Base-by-base conservation (phyloP, 2,329 filamentous ascomycete genomes). In the Tolypocladium pustulatum region DNA sequence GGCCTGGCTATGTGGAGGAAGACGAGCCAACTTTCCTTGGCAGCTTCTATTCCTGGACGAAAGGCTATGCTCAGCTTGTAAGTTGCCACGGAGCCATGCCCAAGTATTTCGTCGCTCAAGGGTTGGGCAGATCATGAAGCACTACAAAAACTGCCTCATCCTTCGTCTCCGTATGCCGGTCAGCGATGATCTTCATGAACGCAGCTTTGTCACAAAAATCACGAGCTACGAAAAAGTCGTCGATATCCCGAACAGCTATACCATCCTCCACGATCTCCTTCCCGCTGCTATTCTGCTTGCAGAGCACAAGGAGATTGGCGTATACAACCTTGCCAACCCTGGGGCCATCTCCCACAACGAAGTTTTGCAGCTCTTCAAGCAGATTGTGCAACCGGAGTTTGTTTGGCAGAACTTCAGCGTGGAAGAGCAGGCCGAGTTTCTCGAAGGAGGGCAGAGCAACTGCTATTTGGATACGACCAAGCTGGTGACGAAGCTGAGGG, bases 321-420 rank as follows among this genome's bases (percentile, higher is more conserved):
- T 88, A 63, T 87, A 84, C 72, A 88, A 88, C 74, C 87, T 88
- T 70, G 87, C 84, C 61, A 88, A 88, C 72, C 85, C 85, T 0
- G 85, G 85, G 15, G 82, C 83, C 62, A 87, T 88, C 68, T 85
- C 83, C n/a, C 85, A 88, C 72, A 88, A 88, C 69, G 84, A 88
- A 71, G 84, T 88, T 8, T 75, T 88, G 43, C 65, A 73, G 2
- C 73, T 88, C 49, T 87, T 87, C 73, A 81, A 79, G 65, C 78
- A 87, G 62, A 83, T 85, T 63, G 79, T 88, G 41, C 78, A 84
- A 46, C 85, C 85, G 1, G 68, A 67, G 34, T 82, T 85, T 65
- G 77, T 88, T 84, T 83, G 78, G 80, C 74, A 88, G n/a, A n/a
- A 87, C 74, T 88, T 88, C 67, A 79, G 77, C 2, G 68, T 87